Evolutionary conservation across 129 eudicot genomes (phyloP).

Genomic region (Chrysanthemum seticuspe): DNA sequence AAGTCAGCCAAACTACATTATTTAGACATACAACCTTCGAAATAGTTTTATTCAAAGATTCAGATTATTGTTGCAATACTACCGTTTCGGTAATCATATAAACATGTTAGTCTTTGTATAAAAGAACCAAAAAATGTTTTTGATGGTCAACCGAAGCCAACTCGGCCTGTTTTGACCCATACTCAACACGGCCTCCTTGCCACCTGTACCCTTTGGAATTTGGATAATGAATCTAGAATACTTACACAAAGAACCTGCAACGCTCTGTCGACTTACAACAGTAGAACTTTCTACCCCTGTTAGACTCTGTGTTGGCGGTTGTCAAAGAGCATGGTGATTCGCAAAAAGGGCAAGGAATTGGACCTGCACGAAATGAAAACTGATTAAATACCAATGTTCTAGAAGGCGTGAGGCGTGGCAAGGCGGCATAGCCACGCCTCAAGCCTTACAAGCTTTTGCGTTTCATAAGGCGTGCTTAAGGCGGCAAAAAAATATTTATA

Average conservation of each 20-base stretch:
- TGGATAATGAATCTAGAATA: conserved; percentile 11
- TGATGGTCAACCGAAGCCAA: too few relatives aligned
- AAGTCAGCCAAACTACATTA: neutral
- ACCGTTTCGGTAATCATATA: neutral
- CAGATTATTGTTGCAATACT: neutral
- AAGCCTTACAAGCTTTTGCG: too few relatives aligned
- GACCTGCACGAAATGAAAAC: conserved; percentile 43
- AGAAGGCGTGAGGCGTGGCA: too few relatives aligned
- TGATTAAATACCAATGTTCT: neutral
- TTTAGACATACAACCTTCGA: neutral
- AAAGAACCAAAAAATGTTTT: too few relatives aligned
- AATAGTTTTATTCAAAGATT: neutral
- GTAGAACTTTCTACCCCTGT: conserved; percentile 59
- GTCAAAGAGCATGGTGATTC: conserved; percentile 61
- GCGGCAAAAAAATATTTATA: too few relatives aligned
- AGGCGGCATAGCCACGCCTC: too few relatives aligned
- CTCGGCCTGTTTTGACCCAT: too few relatives aligned
- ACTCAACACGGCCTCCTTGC: neutral
- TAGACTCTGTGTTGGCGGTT: conserved; percentile 85
- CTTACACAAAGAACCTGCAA: conserved; percentile 95
- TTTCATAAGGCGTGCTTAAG: too few relatives aligned
- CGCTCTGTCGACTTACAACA: conserved; percentile 29
- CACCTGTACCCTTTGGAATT: too few relatives aligned
- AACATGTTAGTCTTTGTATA: too few relatives aligned
- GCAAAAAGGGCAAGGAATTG: conserved; percentile 65